A percentile compares a stretch with the other conserved stretches of the same genome.
These are phyloP conservation scores for Tilletia setariae DNA, from an alignment of 1,284 basidiomycete species.

Conservation along the genomic window DNA sequence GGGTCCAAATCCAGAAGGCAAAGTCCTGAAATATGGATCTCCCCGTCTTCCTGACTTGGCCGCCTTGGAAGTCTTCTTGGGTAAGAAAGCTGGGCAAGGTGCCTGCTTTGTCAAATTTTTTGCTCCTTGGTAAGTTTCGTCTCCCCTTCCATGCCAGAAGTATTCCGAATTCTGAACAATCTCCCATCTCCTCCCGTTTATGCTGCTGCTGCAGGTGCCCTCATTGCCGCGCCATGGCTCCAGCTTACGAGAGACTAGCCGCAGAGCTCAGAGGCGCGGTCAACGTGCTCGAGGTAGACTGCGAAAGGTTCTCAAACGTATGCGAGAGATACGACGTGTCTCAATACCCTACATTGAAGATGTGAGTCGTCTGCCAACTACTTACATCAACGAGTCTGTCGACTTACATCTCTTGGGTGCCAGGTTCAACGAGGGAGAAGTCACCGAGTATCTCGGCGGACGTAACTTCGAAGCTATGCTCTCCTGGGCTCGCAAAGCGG, in stretches of 20 bases:
- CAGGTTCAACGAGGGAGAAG: conserved; percentile 38
- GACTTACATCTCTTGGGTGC: not conserved
- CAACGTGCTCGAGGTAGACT: conserved; percentile 50
- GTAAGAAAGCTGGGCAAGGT: conserved; percentile 36
- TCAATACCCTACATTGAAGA: conserved; percentile 42
- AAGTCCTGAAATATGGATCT: conserved; percentile 38
- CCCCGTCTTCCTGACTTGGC: conserved; percentile 29
- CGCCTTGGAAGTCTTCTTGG: conserved; percentile 36
- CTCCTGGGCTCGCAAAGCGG: conserved; percentile 42
- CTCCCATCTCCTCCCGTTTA: not conserved
- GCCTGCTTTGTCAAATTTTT: conserved; percentile 51
- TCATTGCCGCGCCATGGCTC: conserved; percentile 50
- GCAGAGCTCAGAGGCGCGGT: conserved; percentile 38
- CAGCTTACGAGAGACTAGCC: conserved; percentile 36
- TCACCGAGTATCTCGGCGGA: conserved; percentile 38
- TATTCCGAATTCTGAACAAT: too few species aligned
- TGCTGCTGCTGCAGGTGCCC: conserved; percentile 28
- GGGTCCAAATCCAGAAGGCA: conserved; percentile 40
- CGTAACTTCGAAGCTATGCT: conserved; percentile 43
- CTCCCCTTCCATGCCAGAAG: not conserved
- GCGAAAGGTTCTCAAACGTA: conserved; percentile 34
- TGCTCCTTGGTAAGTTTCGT: conserved; percentile 36
- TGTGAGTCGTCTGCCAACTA: conserved; percentile 20
- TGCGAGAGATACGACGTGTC: conserved; percentile 36
- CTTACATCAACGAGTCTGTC: not conserved